Evolutionary conservation across 495 filamentous ascomycete species (phyloP).

Genomic region (Hypoxylon intermedium): DNA sequence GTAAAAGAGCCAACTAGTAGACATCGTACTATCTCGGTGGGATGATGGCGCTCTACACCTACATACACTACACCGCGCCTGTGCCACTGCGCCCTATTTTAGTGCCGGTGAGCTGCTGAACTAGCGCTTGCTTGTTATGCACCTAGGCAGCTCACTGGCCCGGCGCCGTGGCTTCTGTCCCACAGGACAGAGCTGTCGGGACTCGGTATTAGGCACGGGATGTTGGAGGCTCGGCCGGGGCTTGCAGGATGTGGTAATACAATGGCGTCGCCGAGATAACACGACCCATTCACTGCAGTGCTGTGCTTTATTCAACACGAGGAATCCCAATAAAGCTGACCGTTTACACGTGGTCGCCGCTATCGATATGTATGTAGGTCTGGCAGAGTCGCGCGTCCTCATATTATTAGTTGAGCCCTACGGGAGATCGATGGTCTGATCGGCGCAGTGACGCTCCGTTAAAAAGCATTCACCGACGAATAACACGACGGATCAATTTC

Average conservation of each 20-base stretch:
- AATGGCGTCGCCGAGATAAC: neutral
- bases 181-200: neutral
- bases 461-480: conserved; percentile 5
- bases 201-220: neutral
- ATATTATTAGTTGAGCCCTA: conserved; percentile 13
- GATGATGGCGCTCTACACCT: conserved; percentile 1
- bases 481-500: conserved; percentile 23
- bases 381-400: conserved; percentile 20
- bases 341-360: conserved; percentile 29
- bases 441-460: conserved; percentile 18
- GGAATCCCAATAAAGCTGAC: conserved; percentile 22
- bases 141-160: conserved; percentile 14
- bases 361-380: too few species aligned
- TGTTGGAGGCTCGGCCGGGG: conserved; percentile 11
- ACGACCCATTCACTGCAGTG: conserved; percentile 2
- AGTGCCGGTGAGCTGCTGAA: conserved; percentile 13
- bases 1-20: too few species aligned
- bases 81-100: conserved; percentile 14
- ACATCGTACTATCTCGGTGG: conserved; percentile 1
- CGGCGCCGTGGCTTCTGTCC: conserved; percentile 3
- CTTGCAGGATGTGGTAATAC: conserved; percentile 1
- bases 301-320: conserved; percentile 6
- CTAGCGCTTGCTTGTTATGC: conserved; percentile 23
- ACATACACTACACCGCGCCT: conserved; percentile 16
- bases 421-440: conserved; percentile 19